phyloP scores from a whole-genome alignment of 306 rosid species.

The Rosa persica region DNA sequence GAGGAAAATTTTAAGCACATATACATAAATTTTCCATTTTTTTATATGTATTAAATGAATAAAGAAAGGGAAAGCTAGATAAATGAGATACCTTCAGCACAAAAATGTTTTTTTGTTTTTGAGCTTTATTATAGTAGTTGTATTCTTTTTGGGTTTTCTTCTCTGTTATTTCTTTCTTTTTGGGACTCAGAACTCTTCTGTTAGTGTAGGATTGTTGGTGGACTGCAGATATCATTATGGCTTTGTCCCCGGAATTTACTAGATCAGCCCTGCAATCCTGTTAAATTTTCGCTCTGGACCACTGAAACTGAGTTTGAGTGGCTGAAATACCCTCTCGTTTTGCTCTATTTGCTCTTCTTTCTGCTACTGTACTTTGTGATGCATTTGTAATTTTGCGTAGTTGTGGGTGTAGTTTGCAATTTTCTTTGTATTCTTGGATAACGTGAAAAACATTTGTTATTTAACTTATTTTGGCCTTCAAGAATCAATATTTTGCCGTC shows the following conservation, averaged over 20 bases:
- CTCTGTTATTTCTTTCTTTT: not conserved
- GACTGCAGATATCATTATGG: slow-evolving; percentile 47
- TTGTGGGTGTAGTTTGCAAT: not conserved
- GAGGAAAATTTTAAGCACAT: slow-evolving; percentile 16
- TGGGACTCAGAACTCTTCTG: slow-evolving; percentile 15
- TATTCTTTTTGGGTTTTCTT: slow-evolving; percentile 8
- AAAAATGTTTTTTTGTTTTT: slow-evolving; percentile 27
- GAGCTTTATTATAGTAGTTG: slow-evolving; percentile 8
- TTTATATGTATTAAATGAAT: slow-evolving; percentile 27
- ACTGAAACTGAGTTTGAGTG: not conserved
- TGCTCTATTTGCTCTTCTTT: not conserved
- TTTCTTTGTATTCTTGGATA: not conserved
- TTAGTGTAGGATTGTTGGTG: slow-evolving; percentile 31
- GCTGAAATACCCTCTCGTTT: slow-evolving; percentile 1
- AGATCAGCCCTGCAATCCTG: slow-evolving; percentile 23
- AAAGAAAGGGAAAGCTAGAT: slow-evolving; percentile 36
- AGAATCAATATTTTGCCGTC: not conserved
- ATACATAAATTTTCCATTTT: slow-evolving; percentile 19
- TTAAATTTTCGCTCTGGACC: slow-evolving; percentile 29
- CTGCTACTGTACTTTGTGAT: not conserved
- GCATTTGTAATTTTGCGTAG: not conserved
- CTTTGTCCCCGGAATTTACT: slow-evolving; percentile 23
- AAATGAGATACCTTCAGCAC: slow-evolving; percentile 23
- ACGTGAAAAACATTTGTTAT: not conserved
- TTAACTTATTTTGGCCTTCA: not conserved